Evolutionary conservation across 495 filamentous ascomycete genomes (phyloP), one percentile per base, ranked within the genome.

Genomic region (Pseudotulostoma volvatum): DNA sequence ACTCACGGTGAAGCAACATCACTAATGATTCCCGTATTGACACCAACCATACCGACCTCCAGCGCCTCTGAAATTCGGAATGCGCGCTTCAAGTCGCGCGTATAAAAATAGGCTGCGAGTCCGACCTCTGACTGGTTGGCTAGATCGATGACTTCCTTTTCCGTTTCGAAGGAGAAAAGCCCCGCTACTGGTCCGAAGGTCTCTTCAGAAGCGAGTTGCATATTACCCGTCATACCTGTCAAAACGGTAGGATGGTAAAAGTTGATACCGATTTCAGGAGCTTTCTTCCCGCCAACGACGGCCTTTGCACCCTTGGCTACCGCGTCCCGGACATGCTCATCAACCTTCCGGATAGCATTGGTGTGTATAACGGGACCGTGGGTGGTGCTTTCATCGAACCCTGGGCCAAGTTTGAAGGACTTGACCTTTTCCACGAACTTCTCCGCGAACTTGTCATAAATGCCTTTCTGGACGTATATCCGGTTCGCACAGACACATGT

Each of bases 141-240:
- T 20, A 84, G 54, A 28, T 64, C 61, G 14, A 87, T 68, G 1
- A 84, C 82, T 47, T 88, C 81, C 36, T 77, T 69, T 53, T 88
- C 81, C 0, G 73, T 80, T n/a, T 73, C 63, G 47, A 87, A 88
- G 14, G 64, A 66, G 51, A 80, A 81, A 5, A 87, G 48, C 1
- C 73, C 80, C 0, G 81, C 80, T 4, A 88, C 67, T 13, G 82
- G 82, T 4, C 81, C 82, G 50, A 88, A 88, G 0, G 81, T 86
- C 56, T 88, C 82, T 47, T 88, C 82, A 1, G 45, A 52, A 8
- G 75, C 68, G 23, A 84, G 60, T 30, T 64, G 64, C 80, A 85
- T 86, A 4, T 77, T 70, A 38, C 60, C 64, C 5, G 65, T 77
- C 71, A 84, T 79, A 20, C 67, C 70, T 2, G 70, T 73, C 31